phyloP scores from a whole-genome alignment of 257 asterid genomes.

The Capsicum chinense region DNA sequence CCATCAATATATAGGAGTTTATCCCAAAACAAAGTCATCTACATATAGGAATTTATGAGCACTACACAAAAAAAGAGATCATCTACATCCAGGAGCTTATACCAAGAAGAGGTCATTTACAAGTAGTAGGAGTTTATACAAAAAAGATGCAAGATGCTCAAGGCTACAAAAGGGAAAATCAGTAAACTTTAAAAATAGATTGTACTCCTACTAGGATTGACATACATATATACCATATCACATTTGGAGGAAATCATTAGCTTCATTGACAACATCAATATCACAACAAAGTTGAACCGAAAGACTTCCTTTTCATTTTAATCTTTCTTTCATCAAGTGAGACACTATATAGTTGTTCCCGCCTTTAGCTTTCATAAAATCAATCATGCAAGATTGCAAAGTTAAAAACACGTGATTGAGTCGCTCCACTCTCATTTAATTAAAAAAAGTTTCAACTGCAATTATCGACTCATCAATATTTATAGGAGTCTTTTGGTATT shows the following conservation, averaged over 20 bases:
- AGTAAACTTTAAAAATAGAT: neutral
- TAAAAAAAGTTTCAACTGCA: no score
- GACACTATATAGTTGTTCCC: neutral
- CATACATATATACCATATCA: neutral
- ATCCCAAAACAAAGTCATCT: neutral
- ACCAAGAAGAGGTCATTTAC: no score
- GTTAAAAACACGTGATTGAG: no score
- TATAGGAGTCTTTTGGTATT: no score
- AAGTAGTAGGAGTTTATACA: neutral
- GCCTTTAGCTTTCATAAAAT: neutral
- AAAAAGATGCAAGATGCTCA: neutral
- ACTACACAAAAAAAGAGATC: neutral
- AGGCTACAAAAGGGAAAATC: neutral
- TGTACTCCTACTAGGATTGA: neutral
- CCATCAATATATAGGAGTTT: no score
- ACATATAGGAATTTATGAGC: neutral
- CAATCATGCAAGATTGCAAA: neutral
- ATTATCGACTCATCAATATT: no score
- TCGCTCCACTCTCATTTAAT: no score
- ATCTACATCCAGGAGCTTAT: neutral
- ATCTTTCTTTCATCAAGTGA: neutral
- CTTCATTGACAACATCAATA: neutral
- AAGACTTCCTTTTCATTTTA: neutral
- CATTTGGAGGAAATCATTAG: neutral
- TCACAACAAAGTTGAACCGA: neutral